phyloP scores from a whole-genome alignment of 2,329 filamentous ascomycete species.

The Fusarium pilosicola region DNA sequence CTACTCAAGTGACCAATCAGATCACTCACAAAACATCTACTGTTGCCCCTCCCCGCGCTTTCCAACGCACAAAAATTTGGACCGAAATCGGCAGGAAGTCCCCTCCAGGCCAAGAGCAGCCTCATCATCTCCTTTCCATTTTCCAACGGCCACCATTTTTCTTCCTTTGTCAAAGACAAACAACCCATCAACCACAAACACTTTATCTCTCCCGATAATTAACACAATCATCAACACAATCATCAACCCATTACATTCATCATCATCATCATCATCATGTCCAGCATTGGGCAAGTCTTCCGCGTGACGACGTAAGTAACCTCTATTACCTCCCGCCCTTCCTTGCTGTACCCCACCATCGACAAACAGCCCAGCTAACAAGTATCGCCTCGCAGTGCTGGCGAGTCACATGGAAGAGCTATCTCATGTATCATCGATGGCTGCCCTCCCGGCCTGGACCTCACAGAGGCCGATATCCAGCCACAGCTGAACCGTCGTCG shows the following conservation, averaged over 20 bases:
- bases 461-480: slow-evolving; percentile 90
- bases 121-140: slow-evolving; percentile 4
- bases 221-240: neutral
- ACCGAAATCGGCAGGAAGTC: slow-evolving; percentile 29
- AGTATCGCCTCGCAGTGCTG: slow-evolving; percentile 48
- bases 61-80: slow-evolving; percentile 18
- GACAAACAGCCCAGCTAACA: neutral
- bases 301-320: slow-evolving; percentile 72
- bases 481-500: slow-evolving; percentile 91
- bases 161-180: slow-evolving; percentile 11
- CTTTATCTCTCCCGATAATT: neutral
- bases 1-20: slow-evolving; percentile 12
- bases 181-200: neutral
- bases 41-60: slow-evolving; percentile 26
- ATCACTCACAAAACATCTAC: neutral
- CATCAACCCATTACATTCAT: slow-evolving; percentile 38
- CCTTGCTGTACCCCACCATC: neutral
- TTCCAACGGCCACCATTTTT: slow-evolving; percentile 34
- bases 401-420: slow-evolving; percentile 84
- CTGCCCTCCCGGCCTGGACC: slow-evolving; percentile 84
- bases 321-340: neutral
- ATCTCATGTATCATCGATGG: slow-evolving; percentile 97
- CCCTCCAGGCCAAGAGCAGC: neutral
- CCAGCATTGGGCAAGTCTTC: slow-evolving; percentile 78
- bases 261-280: slow-evolving; percentile 92